These are phyloP conservation scores for Penicillium roqueforti DNA, from an alignment of 495 filamentous ascomycete genomes.

Conservation along the genomic window DNA sequence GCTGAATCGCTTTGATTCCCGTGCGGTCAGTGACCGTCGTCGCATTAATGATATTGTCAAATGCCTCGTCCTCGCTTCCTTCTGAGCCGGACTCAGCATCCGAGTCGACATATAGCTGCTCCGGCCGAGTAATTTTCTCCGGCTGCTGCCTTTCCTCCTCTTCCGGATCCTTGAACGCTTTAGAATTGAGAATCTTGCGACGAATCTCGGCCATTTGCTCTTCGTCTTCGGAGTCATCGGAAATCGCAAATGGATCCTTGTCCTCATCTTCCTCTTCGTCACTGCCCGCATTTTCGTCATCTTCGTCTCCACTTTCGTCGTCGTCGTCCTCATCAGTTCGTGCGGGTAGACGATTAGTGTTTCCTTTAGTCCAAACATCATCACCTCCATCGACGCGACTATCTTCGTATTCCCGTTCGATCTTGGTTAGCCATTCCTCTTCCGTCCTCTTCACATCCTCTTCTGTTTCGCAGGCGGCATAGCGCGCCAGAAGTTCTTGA, in stretches of 20 bases:
- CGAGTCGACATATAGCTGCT: constrained; percentile 52
- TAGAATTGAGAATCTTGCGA: constrained; percentile 77
- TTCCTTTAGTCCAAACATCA: constrained; percentile 82
- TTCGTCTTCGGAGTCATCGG: constrained; percentile 73
- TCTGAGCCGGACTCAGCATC: constrained; percentile 72
- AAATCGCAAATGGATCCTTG: constrained; percentile 67
- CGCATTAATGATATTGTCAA: constrained; percentile 89
- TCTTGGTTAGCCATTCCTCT: constrained; percentile 77
- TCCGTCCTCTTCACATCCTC: constrained; percentile 86
- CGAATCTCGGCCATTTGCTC: constrained; percentile 91
- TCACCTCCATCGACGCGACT: constrained; percentile 58
- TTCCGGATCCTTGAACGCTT: constrained; percentile 68
- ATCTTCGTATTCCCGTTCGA: constrained; percentile 85
- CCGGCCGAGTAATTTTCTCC: constrained; percentile 53
- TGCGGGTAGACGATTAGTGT: constrained; percentile 65
- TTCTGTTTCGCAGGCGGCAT: constrained; percentile 77
- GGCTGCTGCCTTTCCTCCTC: constrained; percentile 48
- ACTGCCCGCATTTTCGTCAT: constrained; percentile 43
- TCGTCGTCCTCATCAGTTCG: constrained; percentile 49
- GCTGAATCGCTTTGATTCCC: constrained; percentile 62
- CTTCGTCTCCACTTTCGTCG: constrained; percentile 51
- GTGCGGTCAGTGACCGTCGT: constrained; percentile 79
- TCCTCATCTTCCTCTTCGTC: constrained; percentile 48
- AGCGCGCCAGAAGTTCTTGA: constrained; percentile 70
- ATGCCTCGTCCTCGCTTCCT: constrained; percentile 63